Base-by-base conservation (phyloP, 75 land plant genomes). In the Adiantum capillusveneris region DNA sequence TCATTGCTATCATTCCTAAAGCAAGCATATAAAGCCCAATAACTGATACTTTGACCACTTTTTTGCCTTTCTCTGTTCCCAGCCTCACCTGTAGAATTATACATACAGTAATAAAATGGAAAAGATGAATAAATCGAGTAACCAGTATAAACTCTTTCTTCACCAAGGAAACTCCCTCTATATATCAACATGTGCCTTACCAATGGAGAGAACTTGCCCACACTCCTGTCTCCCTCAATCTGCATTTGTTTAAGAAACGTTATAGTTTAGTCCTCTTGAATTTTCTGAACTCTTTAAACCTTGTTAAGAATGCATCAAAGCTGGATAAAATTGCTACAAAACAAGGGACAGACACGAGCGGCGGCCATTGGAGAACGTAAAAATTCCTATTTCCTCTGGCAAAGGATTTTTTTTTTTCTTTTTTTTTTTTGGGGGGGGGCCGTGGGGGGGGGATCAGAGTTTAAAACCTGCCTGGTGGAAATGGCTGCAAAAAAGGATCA, bases 401-500 rank as follows among this genome's bases (percentile, higher is more conserved):
- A n/a, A n/a, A n/a, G n/a, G n/a, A n/a, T n/a, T n/a, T n/a, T n/a
- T n/a, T n/a, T n/a, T n/a, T n/a, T n/a, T n/a, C n/a, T n/a, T n/a
- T n/a, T n/a, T n/a, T n/a, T n/a, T n/a, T n/a, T n/a, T n/a, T n/a
- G n/a, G n/a, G n/a, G n/a, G n/a, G n/a, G n/a, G n/a, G n/a, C n/a
- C n/a, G n/a, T n/a, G n/a, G n/a, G n/a, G n/a, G n/a, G n/a, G n/a
- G n/a, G n/a, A 41, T 41, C 9, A 41, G 43, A 41, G 43, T 9
- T 9, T 41, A 41, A 41, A 41, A 41, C 14, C 9, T 41, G 43
- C 99, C 92, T 95, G 99, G 63, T 95, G 99, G 67, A 95, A 95
- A 72, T 95, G 99, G 64, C 99, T 95, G 63, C 96, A 86, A 67
- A 94, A 89, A 41, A 94, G 96, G 29, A 94, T 89, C 36, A 89